Conservation (phyloP, 805 yeast species). For the Yarrowia sp. region DNA sequence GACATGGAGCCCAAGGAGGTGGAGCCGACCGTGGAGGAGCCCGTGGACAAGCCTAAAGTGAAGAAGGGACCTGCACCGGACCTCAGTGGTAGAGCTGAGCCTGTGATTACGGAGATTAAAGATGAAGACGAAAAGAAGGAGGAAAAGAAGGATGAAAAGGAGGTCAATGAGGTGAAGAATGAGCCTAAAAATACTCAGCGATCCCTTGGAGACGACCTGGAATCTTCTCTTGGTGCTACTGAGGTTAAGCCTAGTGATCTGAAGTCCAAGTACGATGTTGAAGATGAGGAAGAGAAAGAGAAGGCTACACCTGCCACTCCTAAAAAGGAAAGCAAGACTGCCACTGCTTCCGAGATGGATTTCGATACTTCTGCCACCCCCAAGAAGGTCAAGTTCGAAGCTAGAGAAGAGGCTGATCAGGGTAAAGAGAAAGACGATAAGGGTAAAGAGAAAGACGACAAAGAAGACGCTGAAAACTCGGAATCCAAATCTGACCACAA, state of each 20-base stretch:
- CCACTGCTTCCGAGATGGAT: conserved; percentile 18
- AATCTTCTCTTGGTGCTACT: conserved; percentile 20
- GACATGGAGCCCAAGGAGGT: conserved; percentile 11
- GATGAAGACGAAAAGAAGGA: neutral
- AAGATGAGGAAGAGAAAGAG: neutral
- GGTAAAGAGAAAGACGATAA: neutral
- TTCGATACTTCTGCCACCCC: conserved; percentile 10
- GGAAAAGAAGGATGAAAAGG: neutral
- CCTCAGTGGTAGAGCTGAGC: neutral
- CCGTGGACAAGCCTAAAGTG: neutral
- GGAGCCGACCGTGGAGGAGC: neutral
- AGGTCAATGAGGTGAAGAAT: neutral
- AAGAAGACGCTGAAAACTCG: too few species aligned
- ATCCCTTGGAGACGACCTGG: conserved; percentile 5
- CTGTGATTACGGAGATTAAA: neutral
- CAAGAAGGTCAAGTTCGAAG: conserved; percentile 22
- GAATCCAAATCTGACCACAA: neutral
- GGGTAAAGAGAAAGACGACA: neutral
- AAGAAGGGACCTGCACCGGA: neutral
- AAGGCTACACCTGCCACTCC: neutral
- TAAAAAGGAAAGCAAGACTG: conserved; percentile 6
- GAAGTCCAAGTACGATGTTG: conserved; percentile 10
- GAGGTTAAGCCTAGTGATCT: conserved; percentile 22
- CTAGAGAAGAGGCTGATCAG: neutral
- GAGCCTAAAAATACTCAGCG: neutral